Evolutionary conservation across 83 land plant species (phyloP).

Genomic region (Picea mariana): DNA sequence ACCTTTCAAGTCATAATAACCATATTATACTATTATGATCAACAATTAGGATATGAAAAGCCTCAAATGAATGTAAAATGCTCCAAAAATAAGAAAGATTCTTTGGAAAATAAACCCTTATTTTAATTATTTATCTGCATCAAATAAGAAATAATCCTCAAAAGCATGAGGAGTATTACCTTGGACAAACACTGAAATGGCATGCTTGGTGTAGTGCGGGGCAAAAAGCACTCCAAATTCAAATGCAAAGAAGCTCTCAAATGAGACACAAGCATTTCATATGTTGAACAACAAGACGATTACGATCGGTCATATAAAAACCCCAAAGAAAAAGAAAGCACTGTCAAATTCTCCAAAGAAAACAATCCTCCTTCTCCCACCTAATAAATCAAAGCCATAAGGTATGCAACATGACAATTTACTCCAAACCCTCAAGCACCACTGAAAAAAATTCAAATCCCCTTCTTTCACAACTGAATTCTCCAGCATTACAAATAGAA

Average conservation of each 20-base stretch:
- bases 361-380: neutral
- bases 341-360: no score
- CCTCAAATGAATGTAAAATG: neutral
- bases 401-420: no score
- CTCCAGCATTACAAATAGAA: neutral
- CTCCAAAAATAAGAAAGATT: neutral
- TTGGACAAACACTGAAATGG: constrained; percentile 42
- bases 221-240: constrained; percentile 41
- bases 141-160: neutral
- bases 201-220: constrained; percentile 43
- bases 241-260: constrained; percentile 4
- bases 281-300: neutral
- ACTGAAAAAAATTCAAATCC: no score
- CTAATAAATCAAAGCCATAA: no score
- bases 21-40: neutral
- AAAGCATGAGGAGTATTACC: constrained; percentile 22
- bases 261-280: neutral
- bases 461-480: neutral
- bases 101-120: neutral
- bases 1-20: no score
- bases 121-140: neutral
- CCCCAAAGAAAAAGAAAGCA: neutral
- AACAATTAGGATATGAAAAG: neutral
- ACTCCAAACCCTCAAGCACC: no score
- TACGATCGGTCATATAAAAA: neutral